phyloP scores from a whole-genome alignment of 139 green algal species.

The Zygnema circumcarinatum region DNA sequence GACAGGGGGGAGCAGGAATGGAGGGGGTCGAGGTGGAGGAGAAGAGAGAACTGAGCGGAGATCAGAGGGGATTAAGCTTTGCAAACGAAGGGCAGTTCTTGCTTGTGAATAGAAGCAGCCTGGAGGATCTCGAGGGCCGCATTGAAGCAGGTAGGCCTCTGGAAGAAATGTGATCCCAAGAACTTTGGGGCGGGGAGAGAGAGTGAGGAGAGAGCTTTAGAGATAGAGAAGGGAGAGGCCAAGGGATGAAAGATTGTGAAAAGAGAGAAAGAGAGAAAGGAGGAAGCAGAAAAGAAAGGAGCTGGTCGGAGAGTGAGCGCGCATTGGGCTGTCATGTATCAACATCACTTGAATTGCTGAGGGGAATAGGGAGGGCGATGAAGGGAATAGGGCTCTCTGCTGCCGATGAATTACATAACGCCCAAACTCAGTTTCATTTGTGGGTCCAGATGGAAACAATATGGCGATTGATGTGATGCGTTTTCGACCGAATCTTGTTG shows the following conservation, averaged over 20 bases:
- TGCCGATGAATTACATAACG: no score
- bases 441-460: neutral
- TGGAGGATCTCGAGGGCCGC: constrained; percentile 66
- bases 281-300: neutral
- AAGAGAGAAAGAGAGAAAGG: neutral
- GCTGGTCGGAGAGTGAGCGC: neutral
- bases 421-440: no score
- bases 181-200: no score
- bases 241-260: neutral
- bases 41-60: neutral
- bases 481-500: constrained; percentile 31
- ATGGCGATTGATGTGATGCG: constrained; percentile 15
- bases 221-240: neutral
- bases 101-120: constrained; percentile 70
- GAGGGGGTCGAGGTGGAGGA: neutral
- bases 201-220: no score
- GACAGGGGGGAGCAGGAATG: neutral
- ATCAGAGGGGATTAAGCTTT: constrained; percentile 67
- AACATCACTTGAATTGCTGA: no score
- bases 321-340: no score
- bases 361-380: no score
- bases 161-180: no score
- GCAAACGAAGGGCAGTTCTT: constrained; percentile 86
- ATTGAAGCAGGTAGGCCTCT: constrained; percentile 1
- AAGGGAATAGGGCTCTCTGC: no score